Base-by-base conservation (phyloP, 164 flowering plant species). In the Chimonanthus praecox region DNA sequence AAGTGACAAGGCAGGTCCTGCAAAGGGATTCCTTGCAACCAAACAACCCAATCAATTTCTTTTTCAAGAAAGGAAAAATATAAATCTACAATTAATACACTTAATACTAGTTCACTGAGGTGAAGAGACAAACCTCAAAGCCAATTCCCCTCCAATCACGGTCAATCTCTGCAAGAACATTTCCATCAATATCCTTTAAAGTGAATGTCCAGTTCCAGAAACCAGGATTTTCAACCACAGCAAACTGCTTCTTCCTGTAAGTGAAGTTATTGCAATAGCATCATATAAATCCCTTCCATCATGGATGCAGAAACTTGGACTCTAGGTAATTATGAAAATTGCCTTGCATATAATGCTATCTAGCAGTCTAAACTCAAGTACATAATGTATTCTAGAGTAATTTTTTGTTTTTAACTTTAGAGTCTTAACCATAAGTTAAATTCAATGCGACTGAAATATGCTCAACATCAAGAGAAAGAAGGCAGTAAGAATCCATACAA, bases 81-180 rank as follows among this genome's bases (percentile, higher is more conserved):
- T 0, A 54, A 54, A 54, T 54, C 4, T 54, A 13, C 60, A 54
- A 54, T 11, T 54, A 11, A 54, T 5, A 54, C 5, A 54, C 16
- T 13, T n/a, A 72, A 60, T 6, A 66, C 49, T 66, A 66, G 33
- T 66, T 46, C 69, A 66, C 47, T 13, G 4, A 64, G 62, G 15
- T 47, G 73, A 78, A 69, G 67, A 69, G 64, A 48, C 50, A 73
- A 33, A 93, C 99, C 98, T 96, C 98, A 82, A 94, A 90, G 82
- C 99, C 98, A 74, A 94, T 85, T 62, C 99, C 99, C 77, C 98
- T 89, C 97, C 97, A 96, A 74, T 94, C 89, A 82, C 99, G 97
- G 82, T 94, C 90, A 50, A 94, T 86, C 80, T 92, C 86, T 70
- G 97, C 99, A 64, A 94, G 80, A 69, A 90, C 95, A 33, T 92